These are phyloP conservation scores for Ampelocalamus luodianensis DNA, from an alignment of 176 grass and related monocot species.

Conservation along the genomic window DNA sequence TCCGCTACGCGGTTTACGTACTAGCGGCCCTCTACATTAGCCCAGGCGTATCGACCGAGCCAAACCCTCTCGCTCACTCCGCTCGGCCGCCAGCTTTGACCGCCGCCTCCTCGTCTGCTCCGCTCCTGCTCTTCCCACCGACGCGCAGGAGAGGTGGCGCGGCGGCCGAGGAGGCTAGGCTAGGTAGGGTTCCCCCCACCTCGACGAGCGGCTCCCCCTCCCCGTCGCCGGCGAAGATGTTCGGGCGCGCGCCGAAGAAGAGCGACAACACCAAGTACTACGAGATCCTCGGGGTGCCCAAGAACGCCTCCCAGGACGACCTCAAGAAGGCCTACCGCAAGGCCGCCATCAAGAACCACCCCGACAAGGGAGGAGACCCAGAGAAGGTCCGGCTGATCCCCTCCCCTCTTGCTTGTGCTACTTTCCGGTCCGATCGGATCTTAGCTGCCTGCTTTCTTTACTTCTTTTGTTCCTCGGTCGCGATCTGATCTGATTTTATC, in stretches of 20 bases:
- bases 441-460: neutral
- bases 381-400: constrained; percentile 70
- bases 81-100: constrained; percentile 50
- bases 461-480: neutral
- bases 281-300: constrained; percentile 95
- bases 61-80: constrained; percentile 43
- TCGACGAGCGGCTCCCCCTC: neutral
- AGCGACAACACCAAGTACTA: constrained; percentile 98
- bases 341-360: constrained; percentile 99
- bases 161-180: constrained; percentile 25
- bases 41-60: neutral
- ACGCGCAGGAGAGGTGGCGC: constrained; percentile 43
- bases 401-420: neutral
- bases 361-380: constrained; percentile 96
- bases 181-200: neutral
- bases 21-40: constrained; percentile 10
- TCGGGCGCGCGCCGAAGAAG: constrained; percentile 92
- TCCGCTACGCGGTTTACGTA: constrained; percentile 24
- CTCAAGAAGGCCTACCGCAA: constrained; percentile 99
- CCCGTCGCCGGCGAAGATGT: constrained; percentile 65
- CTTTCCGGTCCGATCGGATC: neutral
- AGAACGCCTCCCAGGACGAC: constrained; percentile 87
- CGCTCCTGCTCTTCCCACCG: constrained; percentile 33
- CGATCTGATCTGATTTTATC: constrained; percentile 27
- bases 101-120: constrained; percentile 31